Evolutionary conservation across 129 eudicot species (phyloP), one percentile per base, ranked within the genome.

Genomic region (Flaveria brownii): DNA sequence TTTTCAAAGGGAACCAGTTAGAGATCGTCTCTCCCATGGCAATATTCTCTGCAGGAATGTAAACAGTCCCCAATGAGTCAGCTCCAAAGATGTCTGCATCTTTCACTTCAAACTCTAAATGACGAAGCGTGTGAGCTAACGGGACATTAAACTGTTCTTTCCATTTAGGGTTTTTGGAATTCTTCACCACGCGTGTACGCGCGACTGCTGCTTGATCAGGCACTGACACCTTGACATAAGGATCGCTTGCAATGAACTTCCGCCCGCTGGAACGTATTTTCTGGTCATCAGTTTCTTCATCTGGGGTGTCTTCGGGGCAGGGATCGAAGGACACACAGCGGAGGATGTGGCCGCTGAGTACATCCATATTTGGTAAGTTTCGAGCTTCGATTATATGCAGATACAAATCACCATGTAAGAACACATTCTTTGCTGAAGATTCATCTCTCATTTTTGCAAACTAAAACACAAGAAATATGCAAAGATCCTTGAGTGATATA

Each of bases 241-340:
- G 97, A 79, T 94, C 98, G 64, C 97, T 94, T 25, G 98, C 89
- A 63, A 94, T 91, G 80, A 94, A 84, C 46, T 86, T 89, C 45
- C 86, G 78, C 72, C 82, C 91, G 71, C 75, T 85, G 45, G 63
- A 62, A 9, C 77, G 71, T 65, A 49, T 43, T 71, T 75, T 64
- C 14, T 17, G 56, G 79, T 72, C 88, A 18, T 16, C 46, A 81
- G 87, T 4, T 68, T 82, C 77, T 25, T 74, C 30, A 17, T 28
- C 26, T 52, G 68, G 42, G 15, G 59, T 67, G 75, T 80, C 83
- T 67, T 80, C 84, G 6, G 84, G 83, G 82, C 92, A 90, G 66
- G 81, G 2, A 68, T 84, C 78, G 72, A 85, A 83, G 5, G 90
- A 45, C 60, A 94, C 41, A 64, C 96, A 87, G 56, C 86, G 87